phyloP scores from a whole-genome alignment of 257 asterid species.

The Nicotiana tabacum region DNA sequence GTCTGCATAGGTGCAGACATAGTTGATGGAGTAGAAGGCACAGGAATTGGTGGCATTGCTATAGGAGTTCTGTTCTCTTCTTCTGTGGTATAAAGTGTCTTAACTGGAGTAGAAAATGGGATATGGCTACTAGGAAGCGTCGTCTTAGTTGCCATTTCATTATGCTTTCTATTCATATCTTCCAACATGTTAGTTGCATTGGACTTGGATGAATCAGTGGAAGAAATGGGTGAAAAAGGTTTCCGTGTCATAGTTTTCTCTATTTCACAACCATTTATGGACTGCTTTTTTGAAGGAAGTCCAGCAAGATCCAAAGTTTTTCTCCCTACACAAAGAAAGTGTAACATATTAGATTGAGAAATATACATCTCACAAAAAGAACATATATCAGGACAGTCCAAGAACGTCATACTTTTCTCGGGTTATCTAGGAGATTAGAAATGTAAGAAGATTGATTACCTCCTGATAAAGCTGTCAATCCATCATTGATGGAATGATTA shows the following conservation, averaged over 20 bases:
- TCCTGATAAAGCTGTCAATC: slow-evolving; percentile 45
- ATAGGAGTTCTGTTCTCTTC: slow-evolving; percentile 73
- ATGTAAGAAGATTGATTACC: slow-evolving; percentile 37
- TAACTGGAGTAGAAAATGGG: slow-evolving; percentile 58
- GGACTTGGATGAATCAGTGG: slow-evolving; percentile 67
- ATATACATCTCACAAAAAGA: background rate
- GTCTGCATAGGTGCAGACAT: slow-evolving; percentile 69
- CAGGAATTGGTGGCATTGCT: slow-evolving; percentile 31
- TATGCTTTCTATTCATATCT: slow-evolving; percentile 56
- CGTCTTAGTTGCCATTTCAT: slow-evolving; percentile 47
- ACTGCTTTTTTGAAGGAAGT: slow-evolving; percentile 47
- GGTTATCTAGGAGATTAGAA: background rate
- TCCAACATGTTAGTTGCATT: slow-evolving; percentile 50
- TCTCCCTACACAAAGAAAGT: slow-evolving; percentile 49
- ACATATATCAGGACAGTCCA: background rate
- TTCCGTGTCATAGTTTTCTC: slow-evolving; percentile 56
- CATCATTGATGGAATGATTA: slow-evolving; percentile 39
- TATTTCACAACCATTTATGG: slow-evolving; percentile 34
- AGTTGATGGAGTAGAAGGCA: slow-evolving; percentile 64
- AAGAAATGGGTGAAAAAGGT: slow-evolving; percentile 91
- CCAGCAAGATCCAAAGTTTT: slow-evolving; percentile 83
- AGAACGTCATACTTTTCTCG: no score
- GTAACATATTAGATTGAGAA: background rate
- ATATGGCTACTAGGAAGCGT: slow-evolving; percentile 36
- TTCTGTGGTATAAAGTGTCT: slow-evolving; percentile 33